phyloP scores from a whole-genome alignment of 192 early-diverging fungal species.

The Coemansia sp. region DNA sequence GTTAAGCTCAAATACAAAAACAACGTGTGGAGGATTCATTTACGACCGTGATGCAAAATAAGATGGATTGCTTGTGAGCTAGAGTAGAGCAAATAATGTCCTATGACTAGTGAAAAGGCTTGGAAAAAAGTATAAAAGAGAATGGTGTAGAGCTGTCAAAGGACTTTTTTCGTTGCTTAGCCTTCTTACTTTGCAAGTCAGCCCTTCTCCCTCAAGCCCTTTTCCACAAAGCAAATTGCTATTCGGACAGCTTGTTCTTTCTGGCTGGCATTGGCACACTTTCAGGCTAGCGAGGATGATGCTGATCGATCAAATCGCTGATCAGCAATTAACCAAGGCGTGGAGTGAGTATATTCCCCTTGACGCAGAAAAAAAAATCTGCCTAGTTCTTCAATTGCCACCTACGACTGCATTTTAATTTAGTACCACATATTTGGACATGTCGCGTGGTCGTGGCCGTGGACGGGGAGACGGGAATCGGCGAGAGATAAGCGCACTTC shows the following conservation, averaged over 20 bases:
- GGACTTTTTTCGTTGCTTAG: too few relatives aligned
- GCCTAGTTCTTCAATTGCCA: neutral
- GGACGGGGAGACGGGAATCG: slow-evolving; percentile 33
- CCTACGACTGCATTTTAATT: neutral
- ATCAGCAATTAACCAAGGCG: neutral
- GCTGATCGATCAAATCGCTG: neutral
- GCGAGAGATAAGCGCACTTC: slow-evolving; percentile 42
- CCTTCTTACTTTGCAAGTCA: too few relatives aligned
- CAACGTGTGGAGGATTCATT: neutral
- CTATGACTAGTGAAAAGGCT: too few relatives aligned
- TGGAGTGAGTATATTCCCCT: neutral
- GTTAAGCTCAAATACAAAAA: neutral
- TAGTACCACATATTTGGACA: neutral
- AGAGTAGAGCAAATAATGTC: too few relatives aligned
- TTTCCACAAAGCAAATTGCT: too few relatives aligned
- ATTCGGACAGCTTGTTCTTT: too few relatives aligned
- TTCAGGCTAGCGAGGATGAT: too few relatives aligned
- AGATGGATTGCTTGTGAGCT: too few relatives aligned
- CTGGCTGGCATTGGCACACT: too few relatives aligned
- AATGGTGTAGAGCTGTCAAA: too few relatives aligned
- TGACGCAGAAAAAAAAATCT: neutral
- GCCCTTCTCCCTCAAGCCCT: too few relatives aligned
- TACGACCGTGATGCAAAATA: neutral
- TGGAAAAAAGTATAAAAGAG: too few relatives aligned
- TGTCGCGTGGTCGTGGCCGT: slow-evolving; percentile 43